Evolutionary conservation across 768 basidiomycete genomes (phyloP), one percentile per base, ranked within the genome.

Genomic region (Mycena vulgaris): DNA sequence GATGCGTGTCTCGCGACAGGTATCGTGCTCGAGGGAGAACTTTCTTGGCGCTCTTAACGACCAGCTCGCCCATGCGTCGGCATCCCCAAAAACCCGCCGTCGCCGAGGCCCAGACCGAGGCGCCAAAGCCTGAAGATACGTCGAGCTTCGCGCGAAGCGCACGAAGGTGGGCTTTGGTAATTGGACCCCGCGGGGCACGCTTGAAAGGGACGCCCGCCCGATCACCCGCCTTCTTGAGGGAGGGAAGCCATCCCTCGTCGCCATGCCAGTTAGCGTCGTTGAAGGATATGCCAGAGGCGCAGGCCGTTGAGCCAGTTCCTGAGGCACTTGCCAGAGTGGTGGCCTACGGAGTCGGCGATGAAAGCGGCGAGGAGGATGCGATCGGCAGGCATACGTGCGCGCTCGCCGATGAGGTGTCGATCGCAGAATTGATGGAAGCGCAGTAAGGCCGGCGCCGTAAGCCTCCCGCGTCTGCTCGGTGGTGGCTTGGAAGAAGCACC

Each of bases 401-500:
- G 19, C 42, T 63, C 62, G 27, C 21, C 2, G 33, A 72, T 52
- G 28, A 5, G 14, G 2, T 39, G 17, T 14, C 37, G 27, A 35
- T 68, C 58, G 58, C 66, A 71, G 23, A 57, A 66, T 40, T 66
- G 47, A 53, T 77, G 75, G 71, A 64, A 80, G 3, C 65, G 60
- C 2, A 74, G 66, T 0, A 35, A 80, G 71, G 11, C 80, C 80
- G 0, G 77, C 35, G 11, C 75, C 76, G 42, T 80, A 80, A 0
- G 75, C 65, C 19, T 51, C 59, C 14, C 42, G 28, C 11, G 78
- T 78, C 13, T 33, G 31, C 9, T 52, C 47, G 1, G 51, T 52
- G 62, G 56, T 71, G 7, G 62, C 58, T 2, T 8, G 13, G 5
- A 48, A 13, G 0, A 75, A 27, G 2, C 13, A n/a, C 35, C 7